Conservation (phyloP, 345 rosid species). For the Salix viminalis region DNA sequence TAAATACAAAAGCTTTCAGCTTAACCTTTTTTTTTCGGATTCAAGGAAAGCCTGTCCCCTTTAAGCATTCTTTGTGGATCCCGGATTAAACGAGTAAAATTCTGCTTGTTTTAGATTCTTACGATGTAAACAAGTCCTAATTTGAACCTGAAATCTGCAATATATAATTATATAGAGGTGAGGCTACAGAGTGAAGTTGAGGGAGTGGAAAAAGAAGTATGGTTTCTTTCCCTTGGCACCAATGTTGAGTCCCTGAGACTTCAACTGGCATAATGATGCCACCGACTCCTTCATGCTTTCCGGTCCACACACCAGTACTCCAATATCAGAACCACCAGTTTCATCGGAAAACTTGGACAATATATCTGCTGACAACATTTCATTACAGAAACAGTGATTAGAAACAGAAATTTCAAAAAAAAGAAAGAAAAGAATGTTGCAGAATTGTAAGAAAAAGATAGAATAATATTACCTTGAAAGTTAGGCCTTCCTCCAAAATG, state of each 20-base stretch:
- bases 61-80: too few species aligned
- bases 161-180: not conserved
- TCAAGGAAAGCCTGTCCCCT: too few species aligned
- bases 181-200: slow-evolving; percentile 50
- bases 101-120: accelerated
- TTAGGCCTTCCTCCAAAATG: slow-evolving; percentile 69
- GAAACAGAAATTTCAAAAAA: not conserved
- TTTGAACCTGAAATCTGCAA: accelerated
- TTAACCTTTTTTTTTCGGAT: too few species aligned
- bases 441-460: not conserved
- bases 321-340: slow-evolving; percentile 42
- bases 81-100: too few species aligned
- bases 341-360: slow-evolving; percentile 44
- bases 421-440: not conserved
- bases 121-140: accelerated
- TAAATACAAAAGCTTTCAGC: too few species aligned
- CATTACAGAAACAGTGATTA: not conserved
- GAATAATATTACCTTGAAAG: slow-evolving; percentile 48
- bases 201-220: slow-evolving; percentile 49
- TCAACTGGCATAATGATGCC: slow-evolving; percentile 45
- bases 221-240: slow-evolving; percentile 27
- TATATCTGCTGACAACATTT: slow-evolving; percentile 36
- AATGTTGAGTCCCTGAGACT: slow-evolving; percentile 21
- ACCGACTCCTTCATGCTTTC: slow-evolving; percentile 61
- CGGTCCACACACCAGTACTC: slow-evolving; percentile 85